These are phyloP conservation scores for Fusarium bactridioides DNA, from an alignment of 2,329 filamentous ascomycete species.

Conservation along the genomic window DNA sequence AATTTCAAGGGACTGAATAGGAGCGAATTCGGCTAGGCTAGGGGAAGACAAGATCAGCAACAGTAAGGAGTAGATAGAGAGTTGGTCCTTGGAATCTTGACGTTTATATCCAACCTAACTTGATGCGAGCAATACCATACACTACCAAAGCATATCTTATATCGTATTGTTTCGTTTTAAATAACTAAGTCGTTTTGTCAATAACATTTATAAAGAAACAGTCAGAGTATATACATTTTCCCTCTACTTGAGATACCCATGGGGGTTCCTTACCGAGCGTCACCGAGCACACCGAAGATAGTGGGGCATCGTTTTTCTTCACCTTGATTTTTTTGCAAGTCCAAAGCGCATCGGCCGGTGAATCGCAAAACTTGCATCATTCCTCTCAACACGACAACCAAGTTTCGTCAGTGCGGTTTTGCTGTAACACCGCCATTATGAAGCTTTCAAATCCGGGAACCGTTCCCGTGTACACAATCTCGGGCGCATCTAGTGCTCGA, in stretches of 20 bases:
- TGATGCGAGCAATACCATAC: background rate
- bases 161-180: background rate
- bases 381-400: conserved; percentile 14
- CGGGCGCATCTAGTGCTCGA: conserved; percentile 85
- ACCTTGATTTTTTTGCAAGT: conserved; percentile 44
- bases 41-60: background rate
- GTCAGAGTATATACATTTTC: background rate
- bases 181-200: no score
- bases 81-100: background rate
- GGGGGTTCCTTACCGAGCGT: conserved; percentile 16
- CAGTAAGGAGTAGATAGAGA: background rate
- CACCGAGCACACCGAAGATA: conserved; percentile 31
- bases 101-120: background rate
- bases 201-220: background rate
- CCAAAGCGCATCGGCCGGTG: conserved; percentile 12
- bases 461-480: conserved; percentile 93
- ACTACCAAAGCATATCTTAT: background rate
- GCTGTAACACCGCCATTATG: conserved; percentile 57
- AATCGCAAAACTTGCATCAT: conserved; percentile 29
- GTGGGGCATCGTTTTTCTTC: conserved; percentile 39
- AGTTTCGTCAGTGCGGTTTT: conserved; percentile 21
- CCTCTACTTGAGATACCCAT: background rate
- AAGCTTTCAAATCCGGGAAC: conserved; percentile 83
- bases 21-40: background rate
- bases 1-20: conserved; percentile 13